These are phyloP conservation scores for Backusella sp. DNA, from an alignment of 192 early-diverging fungal species.

Conservation along the genomic window DNA sequence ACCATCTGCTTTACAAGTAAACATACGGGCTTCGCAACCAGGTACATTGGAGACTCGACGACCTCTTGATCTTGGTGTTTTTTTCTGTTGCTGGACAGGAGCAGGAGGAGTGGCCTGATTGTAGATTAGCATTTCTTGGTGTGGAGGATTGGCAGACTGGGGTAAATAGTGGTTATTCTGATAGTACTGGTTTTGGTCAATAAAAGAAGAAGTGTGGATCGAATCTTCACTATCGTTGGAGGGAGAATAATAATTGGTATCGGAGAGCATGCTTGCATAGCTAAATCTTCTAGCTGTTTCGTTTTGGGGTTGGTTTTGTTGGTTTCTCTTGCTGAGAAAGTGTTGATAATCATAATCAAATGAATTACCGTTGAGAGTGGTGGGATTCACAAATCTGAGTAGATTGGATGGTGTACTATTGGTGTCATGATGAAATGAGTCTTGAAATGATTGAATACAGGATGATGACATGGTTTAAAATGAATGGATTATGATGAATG, in stretches of 20 bases:
- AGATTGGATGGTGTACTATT: not conserved
- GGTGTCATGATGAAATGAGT: slow-evolving; percentile 21
- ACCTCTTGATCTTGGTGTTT: slow-evolving; percentile 48
- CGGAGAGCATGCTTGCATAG: slow-evolving; percentile 27
- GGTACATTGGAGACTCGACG: slow-evolving; percentile 53
- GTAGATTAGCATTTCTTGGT: not conserved
- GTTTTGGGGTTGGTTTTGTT: not conserved
- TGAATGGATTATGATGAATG: slow-evolving; percentile 1
- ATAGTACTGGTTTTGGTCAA: not conserved
- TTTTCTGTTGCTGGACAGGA: slow-evolving; percentile 7
- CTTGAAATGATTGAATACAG: slow-evolving; percentile 26
- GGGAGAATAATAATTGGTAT: slow-evolving; percentile 24
- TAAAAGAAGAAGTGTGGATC: not conserved
- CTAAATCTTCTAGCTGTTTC: slow-evolving; percentile 20
- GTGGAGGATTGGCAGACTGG: not conserved
- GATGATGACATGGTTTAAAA: slow-evolving; percentile 16
- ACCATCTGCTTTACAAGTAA: slow-evolving; percentile 51
- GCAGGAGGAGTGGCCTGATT: not conserved
- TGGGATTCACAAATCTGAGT: slow-evolving; percentile 27
- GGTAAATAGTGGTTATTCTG: not conserved
- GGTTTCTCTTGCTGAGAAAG: not conserved
- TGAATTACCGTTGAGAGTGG: slow-evolving; percentile 8
- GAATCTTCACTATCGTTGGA: slow-evolving; percentile 33
- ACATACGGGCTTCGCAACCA: slow-evolving; percentile 48
- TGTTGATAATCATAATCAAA: slow-evolving; percentile 11